Evolutionary conservation across 257 asterid species (phyloP).

Genomic region (Schizonepeta tenuifolia): DNA sequence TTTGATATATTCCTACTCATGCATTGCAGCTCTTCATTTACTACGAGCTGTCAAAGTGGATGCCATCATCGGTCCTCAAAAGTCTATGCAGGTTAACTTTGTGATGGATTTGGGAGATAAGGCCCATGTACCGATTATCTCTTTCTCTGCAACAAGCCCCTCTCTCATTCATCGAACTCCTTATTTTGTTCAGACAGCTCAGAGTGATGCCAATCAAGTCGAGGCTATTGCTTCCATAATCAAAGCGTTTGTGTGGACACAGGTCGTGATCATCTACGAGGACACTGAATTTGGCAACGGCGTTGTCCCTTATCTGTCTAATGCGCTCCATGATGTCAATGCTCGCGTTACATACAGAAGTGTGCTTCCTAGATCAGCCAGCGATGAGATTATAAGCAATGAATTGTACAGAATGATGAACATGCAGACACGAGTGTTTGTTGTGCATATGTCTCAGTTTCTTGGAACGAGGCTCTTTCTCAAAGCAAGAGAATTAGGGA

Average conservation of each 20-base stretch:
- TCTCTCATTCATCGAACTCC: conserved; percentile 34
- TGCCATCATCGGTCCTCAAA: conserved; percentile 56
- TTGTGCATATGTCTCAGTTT: conserved; percentile 47
- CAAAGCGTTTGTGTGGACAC: conserved; percentile 45
- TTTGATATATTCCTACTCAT: neutral
- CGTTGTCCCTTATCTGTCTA: conserved; percentile 45
- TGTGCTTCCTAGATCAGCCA: conserved; percentile 42
- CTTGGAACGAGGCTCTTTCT: conserved; percentile 46
- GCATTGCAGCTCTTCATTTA: conserved; percentile 49
- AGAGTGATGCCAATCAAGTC: conserved; percentile 48
- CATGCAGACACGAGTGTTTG: conserved; percentile 56
- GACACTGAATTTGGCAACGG: conserved; percentile 56
- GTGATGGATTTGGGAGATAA: conserved; percentile 47
- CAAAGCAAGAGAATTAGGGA: conserved; percentile 43
- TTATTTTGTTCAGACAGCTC: conserved; percentile 51
- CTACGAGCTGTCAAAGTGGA: conserved; percentile 43
- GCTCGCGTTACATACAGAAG: conserved; percentile 44
- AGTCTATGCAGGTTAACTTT: conserved; percentile 44
- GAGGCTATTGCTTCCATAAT: conserved; percentile 52
- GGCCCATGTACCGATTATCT: conserved; percentile 49
- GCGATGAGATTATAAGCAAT: conserved; percentile 37
- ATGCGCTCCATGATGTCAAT: conserved; percentile 46
- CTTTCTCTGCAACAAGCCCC: conserved; percentile 56
- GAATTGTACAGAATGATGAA: conserved; percentile 43
- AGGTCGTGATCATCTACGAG: conserved; percentile 45